A percentile compares a stretch with the other conserved stretches of the same genome.
These are phyloP conservation scores for Linaria vulgaris DNA, from an alignment of 257 asterid genomes.

Conservation along the genomic window DNA sequence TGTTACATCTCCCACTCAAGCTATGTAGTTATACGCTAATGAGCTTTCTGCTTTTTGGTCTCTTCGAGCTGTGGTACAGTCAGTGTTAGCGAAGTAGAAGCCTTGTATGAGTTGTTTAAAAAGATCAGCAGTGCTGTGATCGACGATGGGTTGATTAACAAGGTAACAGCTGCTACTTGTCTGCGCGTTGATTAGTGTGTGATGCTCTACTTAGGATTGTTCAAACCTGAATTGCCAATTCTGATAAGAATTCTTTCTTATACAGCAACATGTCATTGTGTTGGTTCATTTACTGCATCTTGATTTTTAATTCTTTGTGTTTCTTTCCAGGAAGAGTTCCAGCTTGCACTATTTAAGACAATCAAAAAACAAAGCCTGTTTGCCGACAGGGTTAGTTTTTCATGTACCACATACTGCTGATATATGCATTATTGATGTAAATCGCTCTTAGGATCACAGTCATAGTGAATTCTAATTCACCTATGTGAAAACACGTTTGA, in stretches of 20 bases:
- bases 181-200: slow-evolving; percentile 12
- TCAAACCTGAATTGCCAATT: background rate
- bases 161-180: slow-evolving; percentile 46
- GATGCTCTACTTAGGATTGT: slow-evolving; percentile 18
- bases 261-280: background rate
- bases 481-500: slow-evolving; percentile 12
- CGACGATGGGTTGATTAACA: slow-evolving; percentile 84
- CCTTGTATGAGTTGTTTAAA: slow-evolving; percentile 75
- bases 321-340: slow-evolving; percentile 80
- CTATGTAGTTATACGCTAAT: slow-evolving; percentile 23
- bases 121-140: slow-evolving; percentile 86
- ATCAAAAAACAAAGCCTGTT: slow-evolving; percentile 75
- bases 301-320: slow-evolving; percentile 18
- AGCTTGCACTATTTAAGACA: slow-evolving; percentile 78
- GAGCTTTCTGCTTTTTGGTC: slow-evolving; percentile 7
- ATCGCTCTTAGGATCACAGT: slow-evolving; percentile 2
- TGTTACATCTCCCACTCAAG: slow-evolving; percentile 17
- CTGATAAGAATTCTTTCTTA: background rate
- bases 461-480: slow-evolving; percentile 17
- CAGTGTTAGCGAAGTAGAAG: slow-evolving; percentile 86
- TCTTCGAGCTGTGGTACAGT: slow-evolving; percentile 49
- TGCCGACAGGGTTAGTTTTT: slow-evolving; percentile 81
- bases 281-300: slow-evolving; percentile 26
- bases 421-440: background rate
- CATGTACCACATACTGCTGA: slow-evolving; percentile 34